These are phyloP conservation scores for Hagleromyces aurorensis DNA, from an alignment of 805 yeast species.

Conservation along the genomic window DNA sequence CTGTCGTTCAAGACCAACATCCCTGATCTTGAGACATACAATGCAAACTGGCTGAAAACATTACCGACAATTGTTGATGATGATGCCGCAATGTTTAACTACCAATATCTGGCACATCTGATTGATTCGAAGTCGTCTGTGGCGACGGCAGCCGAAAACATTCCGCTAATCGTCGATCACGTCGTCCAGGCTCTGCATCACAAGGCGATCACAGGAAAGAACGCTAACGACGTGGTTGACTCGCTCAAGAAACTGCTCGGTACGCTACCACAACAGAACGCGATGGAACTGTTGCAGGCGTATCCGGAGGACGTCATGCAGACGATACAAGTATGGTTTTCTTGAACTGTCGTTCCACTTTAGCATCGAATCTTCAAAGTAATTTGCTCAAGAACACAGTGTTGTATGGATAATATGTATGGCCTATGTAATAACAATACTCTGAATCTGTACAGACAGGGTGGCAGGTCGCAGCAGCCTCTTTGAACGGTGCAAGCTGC, in stretches of 20 bases:
- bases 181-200: conserved; percentile 70
- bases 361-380: neutral
- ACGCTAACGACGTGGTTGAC: conserved; percentile 56
- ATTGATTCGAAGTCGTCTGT: conserved; percentile 60
- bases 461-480: too few species aligned
- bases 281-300: conserved; percentile 52
- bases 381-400: too few species aligned
- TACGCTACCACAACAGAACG: conserved; percentile 60
- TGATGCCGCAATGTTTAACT: conserved; percentile 82
- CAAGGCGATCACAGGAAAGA: conserved; percentile 57
- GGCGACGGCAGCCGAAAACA: conserved; percentile 38
- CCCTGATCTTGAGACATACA: conserved; percentile 54
- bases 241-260: conserved; percentile 59
- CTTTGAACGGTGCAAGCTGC: too few species aligned
- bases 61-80: conserved; percentile 80
- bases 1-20: conserved; percentile 52
- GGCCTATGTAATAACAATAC: too few species aligned
- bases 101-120: conserved; percentile 63
- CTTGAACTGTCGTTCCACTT: conserved; percentile 14
- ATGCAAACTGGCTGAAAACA: conserved; percentile 70
- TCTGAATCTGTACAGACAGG: too few species aligned
- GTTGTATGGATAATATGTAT: too few species aligned
- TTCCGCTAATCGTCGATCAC: conserved; percentile 55
- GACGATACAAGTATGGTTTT: conserved; percentile 54
- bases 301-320: conserved; percentile 55